Evolutionary conservation across 306 rosid genomes (phyloP), one percentile per base, ranked within the genome.

Genomic region (Vigna trinervia): DNA sequence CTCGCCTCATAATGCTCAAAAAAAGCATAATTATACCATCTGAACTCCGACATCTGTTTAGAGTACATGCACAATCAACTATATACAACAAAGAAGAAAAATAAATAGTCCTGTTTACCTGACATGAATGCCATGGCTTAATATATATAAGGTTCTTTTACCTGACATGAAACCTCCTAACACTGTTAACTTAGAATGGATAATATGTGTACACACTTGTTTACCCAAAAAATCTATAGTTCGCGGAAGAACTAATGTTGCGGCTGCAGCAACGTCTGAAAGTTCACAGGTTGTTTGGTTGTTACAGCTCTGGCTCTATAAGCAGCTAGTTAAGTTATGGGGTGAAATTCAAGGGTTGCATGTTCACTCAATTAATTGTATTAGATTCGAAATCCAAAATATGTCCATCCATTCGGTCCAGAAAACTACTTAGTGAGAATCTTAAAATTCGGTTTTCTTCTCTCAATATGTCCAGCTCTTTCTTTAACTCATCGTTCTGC

Each of bases 401-500:
- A 71, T 73, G 73, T 54, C 64, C 74, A 8, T 84, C 86, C 48
- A 86, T 5, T 62, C 57, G 72, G 41, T 13, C 72, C n/a, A 43
- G 72, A 36, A 77, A 66, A 59, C 30, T 15, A 77, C 47, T 46
- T 54, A 71, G 10, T n/a, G 78, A 72, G 36, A n/a, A 51, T 41
- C 73, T 64, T 36, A 86, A 71, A 53, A 0, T 48, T 60, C 47
- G 77, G 69, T 71, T 80, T 75, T 87, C 82, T 63, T 60, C 79
- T 80, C 85, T 82, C 74, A 56, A 32, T 15, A 28, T 32, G 8
- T 86, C 88, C 47, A 77, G 50, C 73, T 86, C 84, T 74, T 78
- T 76, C 84, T 65, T 86, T 63, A 86, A 68, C 47, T 82, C 74
- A 0, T 73, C 73, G 9, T 70, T 82, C 76, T 82, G 83, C 63